Conservation (phyloP, 2,329 filamentous ascomycete species). For the Aspergillus proliferans region DNA sequence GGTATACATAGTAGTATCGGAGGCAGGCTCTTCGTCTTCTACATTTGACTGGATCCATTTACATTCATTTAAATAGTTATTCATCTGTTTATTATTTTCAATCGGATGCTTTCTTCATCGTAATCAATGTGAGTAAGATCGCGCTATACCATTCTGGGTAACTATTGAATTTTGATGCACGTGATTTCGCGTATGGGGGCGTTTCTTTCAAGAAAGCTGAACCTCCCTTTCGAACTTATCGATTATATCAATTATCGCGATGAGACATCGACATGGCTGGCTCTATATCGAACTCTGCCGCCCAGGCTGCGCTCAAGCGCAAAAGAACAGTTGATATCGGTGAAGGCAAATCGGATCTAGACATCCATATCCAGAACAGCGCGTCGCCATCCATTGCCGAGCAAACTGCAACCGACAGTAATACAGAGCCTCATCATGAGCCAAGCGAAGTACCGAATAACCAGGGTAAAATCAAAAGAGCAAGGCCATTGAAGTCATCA, state of each 20-base stretch:
- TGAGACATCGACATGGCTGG: conserved; percentile 21
- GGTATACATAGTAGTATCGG: background rate
- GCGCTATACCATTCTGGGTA: background rate
- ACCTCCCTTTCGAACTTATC: background rate
- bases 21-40: background rate
- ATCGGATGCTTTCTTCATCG: too few species aligned
- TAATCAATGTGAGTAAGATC: conserved; percentile 16
- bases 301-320: conserved; percentile 8
- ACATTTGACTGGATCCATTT: background rate
- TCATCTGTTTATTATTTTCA: too few species aligned
- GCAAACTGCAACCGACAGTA: background rate
- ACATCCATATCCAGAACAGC: background rate
- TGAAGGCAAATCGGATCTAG: background rate
- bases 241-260: conserved; percentile 8
- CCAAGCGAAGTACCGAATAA: background rate
- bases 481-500: background rate
- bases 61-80: conserved; percentile 34
- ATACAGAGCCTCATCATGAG: background rate
- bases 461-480: background rate
- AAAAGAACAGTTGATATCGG: conserved; percentile 11
- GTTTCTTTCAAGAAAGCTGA: background rate
- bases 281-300: conserved; percentile 1
- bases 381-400: background rate
- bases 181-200: conserved; percentile 8
- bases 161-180: conserved; percentile 1